These are phyloP conservation scores for Aurantiochytrium sp. DNA, from an alignment of 108 stramenopile species.

Conservation along the genomic window DNA sequence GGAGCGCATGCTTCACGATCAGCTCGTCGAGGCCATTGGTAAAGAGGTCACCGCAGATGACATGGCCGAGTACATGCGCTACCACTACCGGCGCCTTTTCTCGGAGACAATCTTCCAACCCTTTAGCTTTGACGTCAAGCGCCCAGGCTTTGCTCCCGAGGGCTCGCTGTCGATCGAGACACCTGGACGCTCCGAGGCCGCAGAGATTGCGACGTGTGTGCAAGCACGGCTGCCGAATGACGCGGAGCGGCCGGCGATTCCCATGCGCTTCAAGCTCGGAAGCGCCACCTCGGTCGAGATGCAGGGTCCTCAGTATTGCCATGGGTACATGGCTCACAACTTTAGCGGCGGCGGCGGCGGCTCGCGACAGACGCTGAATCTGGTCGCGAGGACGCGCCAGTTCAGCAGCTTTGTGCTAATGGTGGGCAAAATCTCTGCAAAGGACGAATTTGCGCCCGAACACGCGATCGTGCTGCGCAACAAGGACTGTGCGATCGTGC, in stretches of 20 bases:
- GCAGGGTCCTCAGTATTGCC: constrained; percentile 52
- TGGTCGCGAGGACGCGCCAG: constrained; percentile 62
- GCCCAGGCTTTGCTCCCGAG: constrained; percentile 56
- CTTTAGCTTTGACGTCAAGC: constrained; percentile 62
- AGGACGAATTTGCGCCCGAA: constrained; percentile 58
- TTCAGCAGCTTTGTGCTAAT: constrained; percentile 67
- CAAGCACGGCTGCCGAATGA: constrained; percentile 4
- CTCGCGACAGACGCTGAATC: background rate
- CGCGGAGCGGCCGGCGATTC: background rate
- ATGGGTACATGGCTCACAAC: constrained; percentile 58
- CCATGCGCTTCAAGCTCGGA: constrained; percentile 39
- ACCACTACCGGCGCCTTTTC: constrained; percentile 52
- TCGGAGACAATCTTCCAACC: constrained; percentile 44
- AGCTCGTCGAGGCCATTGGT: constrained; percentile 60
- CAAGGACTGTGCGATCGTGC: constrained; percentile 75
- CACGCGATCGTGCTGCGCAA: constrained; percentile 72
- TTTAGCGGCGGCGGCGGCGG: constrained; percentile 24
- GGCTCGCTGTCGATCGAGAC: constrained; percentile 42
- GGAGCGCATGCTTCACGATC: background rate
- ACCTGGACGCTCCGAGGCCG: constrained; percentile 20
- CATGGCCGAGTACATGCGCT: constrained; percentile 55
- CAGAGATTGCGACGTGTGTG: constrained; percentile 46
- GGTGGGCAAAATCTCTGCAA: constrained; percentile 60
- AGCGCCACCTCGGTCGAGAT: constrained; percentile 49
- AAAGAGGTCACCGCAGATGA: constrained; percentile 53